Evolutionary conservation across 768 basidiomycete species (phyloP).

Genomic region (Lactarius indigo): DNA sequence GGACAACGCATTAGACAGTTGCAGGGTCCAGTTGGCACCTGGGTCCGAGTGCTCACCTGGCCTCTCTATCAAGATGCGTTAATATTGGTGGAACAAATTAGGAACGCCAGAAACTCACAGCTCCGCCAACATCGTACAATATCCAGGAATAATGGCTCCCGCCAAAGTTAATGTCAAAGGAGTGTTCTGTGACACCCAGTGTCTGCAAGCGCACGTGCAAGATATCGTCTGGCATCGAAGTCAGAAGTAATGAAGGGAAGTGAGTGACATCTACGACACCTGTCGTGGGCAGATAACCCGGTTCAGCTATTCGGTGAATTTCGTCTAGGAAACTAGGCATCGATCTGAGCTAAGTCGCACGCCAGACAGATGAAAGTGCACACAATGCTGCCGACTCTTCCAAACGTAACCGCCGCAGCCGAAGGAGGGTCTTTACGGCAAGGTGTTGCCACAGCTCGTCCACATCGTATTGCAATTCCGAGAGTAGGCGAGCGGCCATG

Average conservation of each 20-base stretch:
- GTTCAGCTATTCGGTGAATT: slow-evolving; percentile 59
- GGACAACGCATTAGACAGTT: background rate
- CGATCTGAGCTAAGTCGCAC: slow-evolving; percentile 8
- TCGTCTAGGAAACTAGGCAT: slow-evolving; percentile 60
- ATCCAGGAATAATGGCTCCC: slow-evolving; percentile 69
- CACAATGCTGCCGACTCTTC: slow-evolving; percentile 79
- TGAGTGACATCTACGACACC: slow-evolving; percentile 33
- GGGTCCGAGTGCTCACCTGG: slow-evolving; percentile 19
- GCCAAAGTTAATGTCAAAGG: slow-evolving; percentile 62
- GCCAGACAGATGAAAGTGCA: slow-evolving; percentile 30
- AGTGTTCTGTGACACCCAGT: slow-evolving; percentile 73
- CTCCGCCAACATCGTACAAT: slow-evolving; percentile 81
- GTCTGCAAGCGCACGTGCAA: slow-evolving; percentile 79
- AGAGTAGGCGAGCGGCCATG: slow-evolving; percentile 54
- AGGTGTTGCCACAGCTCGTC: slow-evolving; percentile 67
- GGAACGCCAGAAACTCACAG: slow-evolving; percentile 45
- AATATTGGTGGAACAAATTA: slow-evolving; percentile 10
- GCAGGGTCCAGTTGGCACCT: background rate
- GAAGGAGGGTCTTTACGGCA: slow-evolving; percentile 54
- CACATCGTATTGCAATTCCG: slow-evolving; percentile 48
- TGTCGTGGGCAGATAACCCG: slow-evolving; percentile 68
- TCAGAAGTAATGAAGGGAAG: background rate
- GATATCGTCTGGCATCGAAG: slow-evolving; percentile 55
- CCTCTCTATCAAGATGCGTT: slow-evolving; percentile 21
- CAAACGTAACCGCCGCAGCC: slow-evolving; percentile 56